A percentile compares a stretch with the other conserved stretches of the same genome.
These are phyloP conservation scores for Mycena latifolia DNA, from an alignment of 768 basidiomycete genomes.

Conservation along the genomic window DNA sequence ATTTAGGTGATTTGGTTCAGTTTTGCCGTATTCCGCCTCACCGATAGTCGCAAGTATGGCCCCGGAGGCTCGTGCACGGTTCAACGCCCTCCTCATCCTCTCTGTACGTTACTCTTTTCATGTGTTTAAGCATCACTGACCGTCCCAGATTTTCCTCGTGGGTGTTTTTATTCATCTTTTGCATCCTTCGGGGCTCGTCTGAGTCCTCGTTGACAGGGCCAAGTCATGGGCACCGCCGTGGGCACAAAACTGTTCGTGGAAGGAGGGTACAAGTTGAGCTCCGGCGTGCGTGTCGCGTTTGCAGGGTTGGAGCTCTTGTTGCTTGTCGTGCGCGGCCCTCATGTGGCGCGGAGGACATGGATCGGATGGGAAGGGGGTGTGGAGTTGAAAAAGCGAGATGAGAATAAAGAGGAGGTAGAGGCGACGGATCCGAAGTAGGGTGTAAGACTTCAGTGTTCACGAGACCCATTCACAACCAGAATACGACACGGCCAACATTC, in stretches of 20 bases:
- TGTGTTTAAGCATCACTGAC: neutral
- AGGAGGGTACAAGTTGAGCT: constrained; percentile 65
- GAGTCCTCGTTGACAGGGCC: constrained; percentile 47
- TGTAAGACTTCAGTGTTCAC: too few species aligned
- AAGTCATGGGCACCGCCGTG: constrained; percentile 71
- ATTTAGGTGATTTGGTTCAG: constrained; percentile 49
- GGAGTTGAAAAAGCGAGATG: constrained; percentile 11
- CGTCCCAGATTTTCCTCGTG: constrained; percentile 33
- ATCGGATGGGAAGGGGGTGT: constrained; percentile 53
- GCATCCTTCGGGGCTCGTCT: neutral
- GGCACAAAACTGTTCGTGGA: constrained; percentile 64
- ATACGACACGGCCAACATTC: too few species aligned
- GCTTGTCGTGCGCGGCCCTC: constrained; percentile 65
- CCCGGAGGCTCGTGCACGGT: constrained; percentile 59
- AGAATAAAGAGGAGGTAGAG: neutral
- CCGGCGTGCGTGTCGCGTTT: constrained; percentile 59
- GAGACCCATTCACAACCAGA: too few species aligned
- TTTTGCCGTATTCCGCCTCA: constrained; percentile 46
- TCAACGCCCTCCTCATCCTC: constrained; percentile 68
- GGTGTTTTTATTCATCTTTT: constrained; percentile 23
- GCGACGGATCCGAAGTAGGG: too few species aligned
- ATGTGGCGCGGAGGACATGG: constrained; percentile 48
- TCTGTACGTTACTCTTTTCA: constrained; percentile 21
- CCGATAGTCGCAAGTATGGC: constrained; percentile 48
- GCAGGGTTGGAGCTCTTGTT: constrained; percentile 56